Evolutionary conservation across 2,329 filamentous ascomycete genomes (phyloP), one percentile per base, ranked within the genome.

Genomic region (Phaeophleospora eucalypticola): DNA sequence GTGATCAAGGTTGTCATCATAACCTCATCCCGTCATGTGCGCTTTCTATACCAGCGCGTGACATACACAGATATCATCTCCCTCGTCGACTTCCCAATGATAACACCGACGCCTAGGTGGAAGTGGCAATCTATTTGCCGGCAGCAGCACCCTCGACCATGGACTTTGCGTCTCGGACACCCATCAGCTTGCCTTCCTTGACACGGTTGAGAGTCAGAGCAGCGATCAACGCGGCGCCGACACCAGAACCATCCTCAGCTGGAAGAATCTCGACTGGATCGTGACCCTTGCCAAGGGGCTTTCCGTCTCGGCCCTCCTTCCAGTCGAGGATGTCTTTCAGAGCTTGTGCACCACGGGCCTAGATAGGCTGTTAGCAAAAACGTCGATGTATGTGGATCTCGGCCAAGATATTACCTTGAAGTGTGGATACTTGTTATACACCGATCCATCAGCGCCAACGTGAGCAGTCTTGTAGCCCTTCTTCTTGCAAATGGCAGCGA

Each of bases 351-450:
- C 91, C 90, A 45, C 93, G 86, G 48, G 83, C 81, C 62, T 46
- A 41, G 7, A 18, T 6, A 2, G 36, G 4, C 42, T 18, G 45
- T 60, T 39, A 57, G 56, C 41, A n/a, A n/a, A n/a, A n/a, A n/a
- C n/a, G n/a, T n/a, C n/a, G n/a, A n/a, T n/a, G n/a, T n/a, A n/a
- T n/a, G n/a, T n/a, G n/a, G n/a, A n/a, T n/a, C n/a, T n/a, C n/a
- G n/a, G n/a, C n/a, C 6, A 10, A n/a, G 16, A 24, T 20, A 45
- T 36, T 46, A 62, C 59, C 78, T 96, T 96, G 81, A 98, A 98
- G 72, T 95, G 87, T 10, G 93, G 93, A 73, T 98, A 98, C 70
- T 97, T 97, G 79, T 95, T 96, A 76, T 98, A 98, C 45, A 98
- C 91, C 15, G 88, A 95, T 32, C 93, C 93, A 65, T 98, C 93